These are phyloP conservation scores for Xylaria sp. DNA, from an alignment of 2,329 filamentous ascomycete species.

Conservation along the genomic window DNA sequence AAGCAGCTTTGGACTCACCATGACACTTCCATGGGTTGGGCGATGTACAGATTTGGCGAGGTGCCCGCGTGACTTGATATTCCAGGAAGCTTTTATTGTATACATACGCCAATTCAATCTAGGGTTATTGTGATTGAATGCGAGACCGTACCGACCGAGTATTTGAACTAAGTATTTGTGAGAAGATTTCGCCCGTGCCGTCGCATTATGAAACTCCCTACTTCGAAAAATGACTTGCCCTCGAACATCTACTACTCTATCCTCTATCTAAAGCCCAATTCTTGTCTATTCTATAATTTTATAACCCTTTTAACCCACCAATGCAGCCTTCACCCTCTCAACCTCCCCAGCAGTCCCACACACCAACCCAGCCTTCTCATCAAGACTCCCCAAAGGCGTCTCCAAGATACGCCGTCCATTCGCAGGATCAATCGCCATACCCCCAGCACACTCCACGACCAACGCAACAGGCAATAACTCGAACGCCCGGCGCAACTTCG, in stretches of 20 bases:
- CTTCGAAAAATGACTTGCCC: neutral
- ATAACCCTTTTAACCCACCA: slow-evolving; percentile 11
- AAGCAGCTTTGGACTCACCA: slow-evolving; percentile 60
- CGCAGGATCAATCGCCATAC: slow-evolving; percentile 63
- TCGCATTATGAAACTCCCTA: neutral
- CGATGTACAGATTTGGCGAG: slow-evolving; percentile 60
- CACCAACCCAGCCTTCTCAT: slow-evolving; percentile 62
- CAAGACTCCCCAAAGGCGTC: slow-evolving; percentile 53
- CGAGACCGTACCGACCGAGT: neutral
- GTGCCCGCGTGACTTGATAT: slow-evolving; percentile 41
- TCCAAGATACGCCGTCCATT: slow-evolving; percentile 57
- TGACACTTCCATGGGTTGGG: slow-evolving; percentile 59
- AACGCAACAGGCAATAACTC: slow-evolving; percentile 71
- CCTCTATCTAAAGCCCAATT: neutral
- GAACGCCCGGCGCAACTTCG: slow-evolving; percentile 69
- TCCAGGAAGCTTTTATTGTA: neutral
- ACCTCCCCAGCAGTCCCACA: slow-evolving; percentile 56
- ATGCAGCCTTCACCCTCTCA: slow-evolving; percentile 19
- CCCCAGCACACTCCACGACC: slow-evolving; percentile 69
- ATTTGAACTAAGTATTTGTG: neutral
- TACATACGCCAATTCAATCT: neutral
- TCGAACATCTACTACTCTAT: neutral
- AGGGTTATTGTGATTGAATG: neutral
- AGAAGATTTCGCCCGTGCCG: neutral
- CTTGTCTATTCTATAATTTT: neutral